Evolutionary conservation across 805 yeast species (phyloP), one percentile per base, ranked within the genome.

Genomic region (Scheffersomyces spartinae): DNA sequence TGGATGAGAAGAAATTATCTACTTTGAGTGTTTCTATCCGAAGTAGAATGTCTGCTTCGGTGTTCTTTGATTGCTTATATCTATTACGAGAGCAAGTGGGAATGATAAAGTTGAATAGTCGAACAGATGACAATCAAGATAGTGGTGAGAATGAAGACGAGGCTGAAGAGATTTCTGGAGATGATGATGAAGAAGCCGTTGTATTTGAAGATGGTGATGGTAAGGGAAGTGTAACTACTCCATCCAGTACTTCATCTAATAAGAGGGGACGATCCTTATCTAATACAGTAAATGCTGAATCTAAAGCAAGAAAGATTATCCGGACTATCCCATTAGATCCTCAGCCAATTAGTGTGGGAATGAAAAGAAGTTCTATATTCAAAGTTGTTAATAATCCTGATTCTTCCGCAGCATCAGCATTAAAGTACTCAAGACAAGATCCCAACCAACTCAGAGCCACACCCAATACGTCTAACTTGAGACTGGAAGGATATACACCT

Each of bases 31-130:
- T 81, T 4, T 66, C 67, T 3, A 76, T 86, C 9, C 64, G 81
- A 25, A 77, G 93, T 4, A 68, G 98, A 38, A 79, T 84, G 94
- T 71, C 93, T 6, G 95, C 94, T 0, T 77, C 91, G 31, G 84
- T 86, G 2, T 84, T 88, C 40, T 91, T 88, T 49, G 98, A 91
- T 52, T 77, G 88, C 40, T 55, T 88, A 25, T 81, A 86, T 72
- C 66, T 82, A 3, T 56, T 91, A 41, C 60, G 95, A 38, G 88
- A 83, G 38, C 79, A 82, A 47, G 82, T 84, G 32, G 95, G 95
- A 9, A 80, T 85, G 79, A 72, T 79, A 26, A 74, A 74, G 32
- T 43, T 57, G 35, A 61, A 72, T 25, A 68, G 43, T 23, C 34
- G 43, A 25, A 46, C 47, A 5, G 58, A 52, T 18, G 29, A 38